Base-by-base conservation (phyloP, 2,329 filamentous ascomycete species). In the Sarocladium brachiariae region DNA sequence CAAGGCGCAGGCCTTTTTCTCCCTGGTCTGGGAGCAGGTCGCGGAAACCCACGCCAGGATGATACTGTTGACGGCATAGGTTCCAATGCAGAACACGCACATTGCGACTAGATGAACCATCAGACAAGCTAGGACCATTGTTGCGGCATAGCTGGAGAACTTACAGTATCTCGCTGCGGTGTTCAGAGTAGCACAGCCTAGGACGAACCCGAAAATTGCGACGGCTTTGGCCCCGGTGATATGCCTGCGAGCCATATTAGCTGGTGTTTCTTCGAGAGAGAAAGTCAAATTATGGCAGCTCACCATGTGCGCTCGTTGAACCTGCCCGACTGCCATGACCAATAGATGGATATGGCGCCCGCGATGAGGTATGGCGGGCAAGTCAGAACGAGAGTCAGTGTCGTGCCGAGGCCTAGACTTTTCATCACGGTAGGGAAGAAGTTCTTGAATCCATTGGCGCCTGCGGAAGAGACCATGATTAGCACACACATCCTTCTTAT, bases 371-470 rank as follows among this genome's bases (percentile, higher is more conserved):
- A 73, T 1, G 71, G 71, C 1, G 71, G 71, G 39, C 65, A 66
- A 4, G 69, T 73, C 4, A 75, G 63, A 1, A 70, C 68, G 1
- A 74, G 62, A 0, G 71, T 73, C 19, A 72, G 66, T 0, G 65
- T 73, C 3, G 57, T 61, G 34, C 57, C 61, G 58, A 71, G 74
- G 0, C 66, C 67, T 1, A 70, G 65, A 4, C 62, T 70, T 54
- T 65, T 45, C 21, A 52, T 30, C 16, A 35, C 50, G 9, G 50
- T 52, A 4, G 50, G 50, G 35, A 52, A 49, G 45, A 52, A 52
- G 34, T 52, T 52, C 45, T 52, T 68, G 57, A 70, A 70, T 1
- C 63, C 63, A 35, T 71, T 70, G 16, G 72, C 71, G 3, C 68
- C 68, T 27, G 21, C 11, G 7, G 18, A 4, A 21, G 13, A 9